These are phyloP conservation scores for Helminthosporium solani DNA, from an alignment of 2,329 filamentous ascomycete genomes.

Conservation along the genomic window DNA sequence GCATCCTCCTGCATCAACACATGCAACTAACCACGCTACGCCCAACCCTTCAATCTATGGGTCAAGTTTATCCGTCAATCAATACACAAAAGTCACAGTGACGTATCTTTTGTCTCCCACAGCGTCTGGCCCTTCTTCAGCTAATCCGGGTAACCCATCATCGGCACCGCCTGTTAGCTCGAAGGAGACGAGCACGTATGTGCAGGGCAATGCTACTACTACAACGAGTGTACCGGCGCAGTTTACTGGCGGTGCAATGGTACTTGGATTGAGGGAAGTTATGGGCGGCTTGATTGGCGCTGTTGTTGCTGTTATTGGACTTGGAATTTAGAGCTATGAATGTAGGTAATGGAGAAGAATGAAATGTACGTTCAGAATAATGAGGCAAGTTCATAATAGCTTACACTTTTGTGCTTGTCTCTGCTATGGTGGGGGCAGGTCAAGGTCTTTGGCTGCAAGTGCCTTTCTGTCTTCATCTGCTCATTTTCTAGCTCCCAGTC, in stretches of 20 bases:
- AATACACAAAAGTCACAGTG: neutral
- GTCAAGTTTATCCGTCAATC: neutral
- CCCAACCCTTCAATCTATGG: neutral
- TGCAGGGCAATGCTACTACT: neutral
- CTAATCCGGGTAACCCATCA: neutral
- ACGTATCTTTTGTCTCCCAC: neutral
- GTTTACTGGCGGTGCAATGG: neutral
- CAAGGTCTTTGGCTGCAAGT: too few species aligned
- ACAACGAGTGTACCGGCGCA: neutral
- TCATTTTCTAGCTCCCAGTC: too few species aligned
- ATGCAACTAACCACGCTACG: neutral
- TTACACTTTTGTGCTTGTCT: too few species aligned
- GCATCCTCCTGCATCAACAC: neutral
- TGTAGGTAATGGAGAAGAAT: too few species aligned
- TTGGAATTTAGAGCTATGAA: constrained; percentile 9
- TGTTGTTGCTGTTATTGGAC: constrained; percentile 33
- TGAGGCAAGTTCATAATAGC: too few species aligned
- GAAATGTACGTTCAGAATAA: too few species aligned
- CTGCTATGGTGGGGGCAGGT: too few species aligned
- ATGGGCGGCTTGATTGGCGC: constrained; percentile 9
- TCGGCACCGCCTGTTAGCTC: neutral
- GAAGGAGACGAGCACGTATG: neutral
- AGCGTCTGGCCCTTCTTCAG: neutral
- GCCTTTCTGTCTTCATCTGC: too few species aligned
- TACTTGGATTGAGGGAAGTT: neutral